Percentiles rank a stretch among this genome's conserved stretches.
Evolutionary conservation across 805 yeast genomes (phyloP).

Genomic region (Sugiyamaella chiloensis): DNA sequence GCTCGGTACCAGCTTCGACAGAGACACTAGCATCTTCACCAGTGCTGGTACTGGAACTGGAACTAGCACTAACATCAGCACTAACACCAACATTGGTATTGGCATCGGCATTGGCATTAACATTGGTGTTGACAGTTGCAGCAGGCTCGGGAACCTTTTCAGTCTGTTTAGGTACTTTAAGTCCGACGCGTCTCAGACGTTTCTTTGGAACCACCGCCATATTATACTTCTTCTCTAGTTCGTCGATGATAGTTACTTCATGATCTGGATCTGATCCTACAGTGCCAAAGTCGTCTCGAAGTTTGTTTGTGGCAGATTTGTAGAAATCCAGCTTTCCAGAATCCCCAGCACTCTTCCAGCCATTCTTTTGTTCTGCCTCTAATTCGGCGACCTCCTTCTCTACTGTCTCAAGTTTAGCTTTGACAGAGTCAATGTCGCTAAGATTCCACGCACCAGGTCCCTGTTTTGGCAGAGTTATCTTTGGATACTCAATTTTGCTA

Average conservation of each 20-base stretch:
- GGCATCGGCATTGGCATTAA: no score
- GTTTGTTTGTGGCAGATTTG: constrained; percentile 21
- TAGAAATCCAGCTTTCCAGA: constrained; percentile 23
- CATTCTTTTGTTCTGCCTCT: constrained; percentile 19
- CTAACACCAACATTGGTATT: no score
- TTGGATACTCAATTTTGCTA: constrained; percentile 23
- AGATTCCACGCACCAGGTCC: constrained; percentile 17
- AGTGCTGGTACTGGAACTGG: no score
- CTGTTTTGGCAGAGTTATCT: constrained; percentile 12
- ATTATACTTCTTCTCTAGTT: constrained; percentile 12
- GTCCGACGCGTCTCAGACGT: constrained; percentile 15
- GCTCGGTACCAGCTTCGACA: no score
- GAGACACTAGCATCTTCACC: no score
- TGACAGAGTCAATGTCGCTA: constrained; percentile 19
- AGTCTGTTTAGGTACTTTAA: background rate
- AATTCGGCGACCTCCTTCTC: constrained; percentile 29
- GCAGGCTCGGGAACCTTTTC: no score
- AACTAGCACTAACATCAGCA: no score
- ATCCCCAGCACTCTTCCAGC: constrained; percentile 19
- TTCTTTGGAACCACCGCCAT: constrained; percentile 8
- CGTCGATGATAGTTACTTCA: constrained; percentile 9
- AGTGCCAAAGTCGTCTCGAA: constrained; percentile 33
- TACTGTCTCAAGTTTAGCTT: constrained; percentile 20
- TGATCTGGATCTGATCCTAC: background rate
- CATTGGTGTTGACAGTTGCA: no score